Evolutionary conservation across 257 asterid species (phyloP), one percentile per base, ranked within the genome.

Genomic region (Parsonsia alboflavescens): DNA sequence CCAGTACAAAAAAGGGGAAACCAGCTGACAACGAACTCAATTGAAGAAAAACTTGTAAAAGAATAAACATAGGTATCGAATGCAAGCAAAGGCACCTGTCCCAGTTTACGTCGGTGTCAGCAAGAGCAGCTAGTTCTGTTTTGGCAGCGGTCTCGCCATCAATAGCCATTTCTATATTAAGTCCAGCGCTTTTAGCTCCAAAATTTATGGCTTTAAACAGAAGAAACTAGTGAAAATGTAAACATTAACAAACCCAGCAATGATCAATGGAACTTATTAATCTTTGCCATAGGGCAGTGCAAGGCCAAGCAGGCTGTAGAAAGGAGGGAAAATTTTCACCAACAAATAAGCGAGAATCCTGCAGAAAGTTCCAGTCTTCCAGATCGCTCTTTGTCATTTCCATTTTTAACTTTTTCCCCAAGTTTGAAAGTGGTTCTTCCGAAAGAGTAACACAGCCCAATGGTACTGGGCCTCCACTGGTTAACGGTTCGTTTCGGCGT

Each of bases 81-180:
- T 63, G 24, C 17, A n/a, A 30, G 15, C 17, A 16, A 39, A 45
- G 9, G 0, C 16, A 92, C 96, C 97, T 89, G 88, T 90, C 86
- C 97, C 98, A 91, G 81, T 92, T 86, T 86, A 91, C 87, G 68
- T 93, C 91, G 39, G 97, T 90, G 79, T 93, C 97, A 33, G 97
- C 86, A 19, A 93, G 97, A 75, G 93, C 86, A 74, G 93, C 85
- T 76, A 93, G 66, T 76, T 80, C 76, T 12, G 87, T 82, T 33
- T 86, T 36, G 56, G 86, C 53, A 28, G 64, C 62, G 48, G 59
- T 36, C 39, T 68, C 58, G 53, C 39, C 46, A 11, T 68, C 73
- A 68, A 68, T 26, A 10, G 58, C 73, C 73, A 49, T 49, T 46
- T 22, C 42, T 49, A 42, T 45, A n/a, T 45, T 46, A 24, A 10